Percentiles rank a stretch among this genome's conserved stretches.
phyloP scores from a whole-genome alignment of 768 basidiomycete genomes.

The Pleurotus sapidus region DNA sequence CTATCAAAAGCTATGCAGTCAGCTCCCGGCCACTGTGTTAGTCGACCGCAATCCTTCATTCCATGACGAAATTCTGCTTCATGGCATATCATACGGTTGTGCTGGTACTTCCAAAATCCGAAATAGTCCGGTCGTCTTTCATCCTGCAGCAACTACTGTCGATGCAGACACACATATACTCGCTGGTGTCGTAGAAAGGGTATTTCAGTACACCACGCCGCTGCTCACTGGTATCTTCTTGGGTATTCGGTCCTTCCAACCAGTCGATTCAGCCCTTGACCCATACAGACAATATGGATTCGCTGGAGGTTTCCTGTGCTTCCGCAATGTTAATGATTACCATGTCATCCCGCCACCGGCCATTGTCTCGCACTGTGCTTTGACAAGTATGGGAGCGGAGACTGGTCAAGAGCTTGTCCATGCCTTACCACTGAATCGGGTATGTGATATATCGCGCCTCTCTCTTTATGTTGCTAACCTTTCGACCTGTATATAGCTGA shows the following conservation, averaged over 20 bases:
- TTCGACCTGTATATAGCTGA: too few relatives aligned
- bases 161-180: neutral
- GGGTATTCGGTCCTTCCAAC: neutral
- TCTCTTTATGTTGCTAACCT: too few relatives aligned
- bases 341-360: slow-evolving; percentile 7
- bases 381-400: slow-evolving; percentile 2
- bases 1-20: neutral
- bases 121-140: slow-evolving; percentile 12
- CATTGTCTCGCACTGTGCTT: slow-evolving; percentile 11
- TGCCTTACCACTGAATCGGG: neutral
- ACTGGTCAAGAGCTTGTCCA: slow-evolving; percentile 1
- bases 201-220: slow-evolving; percentile 6
- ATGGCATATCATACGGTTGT: slow-evolving; percentile 11
- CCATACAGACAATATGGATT: slow-evolving; percentile 14
- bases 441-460: too few relatives aligned
- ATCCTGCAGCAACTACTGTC: neutral
- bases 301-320: slow-evolving; percentile 12
- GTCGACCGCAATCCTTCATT: neutral
- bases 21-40: neutral
- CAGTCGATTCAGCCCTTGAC: slow-evolving; percentile 1
- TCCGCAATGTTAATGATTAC: neutral
- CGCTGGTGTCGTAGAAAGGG: slow-evolving; percentile 1
- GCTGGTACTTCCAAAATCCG: slow-evolving; percentile 6
- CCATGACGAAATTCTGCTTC: slow-evolving; percentile 4
- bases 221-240: slow-evolving; percentile 1